Evolutionary conservation across 2,329 filamentous ascomycete genomes (phyloP), one percentile per base, ranked within the genome.

Genomic region (Sclerotinia spermophila): DNA sequence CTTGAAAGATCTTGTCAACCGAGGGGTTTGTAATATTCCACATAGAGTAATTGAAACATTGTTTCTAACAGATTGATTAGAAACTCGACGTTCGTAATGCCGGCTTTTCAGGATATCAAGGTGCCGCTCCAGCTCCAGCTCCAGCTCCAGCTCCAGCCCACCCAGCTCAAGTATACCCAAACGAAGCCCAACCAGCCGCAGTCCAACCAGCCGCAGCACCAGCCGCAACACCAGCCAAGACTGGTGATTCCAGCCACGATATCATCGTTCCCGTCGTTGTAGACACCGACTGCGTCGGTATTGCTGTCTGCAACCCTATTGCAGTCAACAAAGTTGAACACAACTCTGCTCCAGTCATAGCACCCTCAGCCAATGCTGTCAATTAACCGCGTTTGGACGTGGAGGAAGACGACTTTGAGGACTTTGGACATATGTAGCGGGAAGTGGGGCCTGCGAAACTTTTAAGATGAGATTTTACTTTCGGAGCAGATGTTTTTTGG

Each of bases 21-120:
- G n/a, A n/a, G n/a, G n/a, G 6, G 64, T 56, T 42, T 27, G 48
- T 42, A 55, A 42, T 21, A 33, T 11, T 33, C 21, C 19, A 24
- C 2, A 67, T 42, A 33, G 5, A 17, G 35, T 11, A 24, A 51
- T 62, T 11, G 11, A 5, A 21, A 7, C 44, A 7, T 66, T 19
- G 27, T 35, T 35, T 71, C 33, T 51, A 73, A 59, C 65, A 68
- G n/a, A 3, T 77, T 80, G 17, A 80, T 79, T 74, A 80, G 81
- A 67, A 83, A 35, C 5, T 56, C 48, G 8, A 24, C n/a, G 6
- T 13, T 53, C 48, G 48, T 13, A 11, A 53, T 53, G 48, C 13
- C 15, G 48, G 48, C n/a, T 27, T 27, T 13, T n/a, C 48, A 3
- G 48, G 48, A 27, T 53, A 19, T 17, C 51, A 35, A 33, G 42